phyloP scores from a whole-genome alignment of 2,329 filamentous ascomycete genomes.

The Calonectria fujianensis region DNA sequence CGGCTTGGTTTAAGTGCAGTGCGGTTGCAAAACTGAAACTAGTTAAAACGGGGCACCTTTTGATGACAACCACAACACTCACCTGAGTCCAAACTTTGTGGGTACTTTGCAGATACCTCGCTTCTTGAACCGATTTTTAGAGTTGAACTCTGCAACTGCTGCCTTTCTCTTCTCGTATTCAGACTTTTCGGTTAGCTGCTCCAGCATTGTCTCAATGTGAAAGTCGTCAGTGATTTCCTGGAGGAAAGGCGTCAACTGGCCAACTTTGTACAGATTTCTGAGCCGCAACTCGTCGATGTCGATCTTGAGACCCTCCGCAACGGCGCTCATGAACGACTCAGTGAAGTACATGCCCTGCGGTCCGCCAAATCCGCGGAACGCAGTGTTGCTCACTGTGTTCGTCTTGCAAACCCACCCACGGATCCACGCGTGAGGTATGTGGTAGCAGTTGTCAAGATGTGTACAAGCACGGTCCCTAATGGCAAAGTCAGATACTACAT shows the following conservation, averaged over 20 bases:
- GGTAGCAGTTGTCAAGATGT: constrained; percentile 89
- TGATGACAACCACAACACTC: neutral
- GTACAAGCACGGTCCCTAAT: constrained; percentile 83
- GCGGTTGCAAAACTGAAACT: constrained; percentile 78
- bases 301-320: constrained; percentile 32
- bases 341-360: constrained; percentile 39
- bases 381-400: constrained; percentile 36
- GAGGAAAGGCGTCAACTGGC: constrained; percentile 33
- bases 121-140: constrained; percentile 91
- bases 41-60: neutral
- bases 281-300: constrained; percentile 27
- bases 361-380: constrained; percentile 36
- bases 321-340: constrained; percentile 30
- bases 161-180: constrained; percentile 33
- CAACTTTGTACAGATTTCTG: constrained; percentile 33
- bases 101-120: constrained; percentile 86
- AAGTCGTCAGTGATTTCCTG: constrained; percentile 39
- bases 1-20: constrained; percentile 92
- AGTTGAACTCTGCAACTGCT: constrained; percentile 78
- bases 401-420: constrained; percentile 79
- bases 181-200: constrained; percentile 20
- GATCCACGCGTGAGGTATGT: constrained; percentile 86
- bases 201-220: constrained; percentile 29
- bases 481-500: neutral
- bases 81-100: constrained; percentile 93